Percentiles rank a stretch among this genome's conserved stretches.
Evolutionary conservation across 1,284 basidiomycete genomes (phyloP).

Genomic region (Wolfiporia cocos): DNA sequence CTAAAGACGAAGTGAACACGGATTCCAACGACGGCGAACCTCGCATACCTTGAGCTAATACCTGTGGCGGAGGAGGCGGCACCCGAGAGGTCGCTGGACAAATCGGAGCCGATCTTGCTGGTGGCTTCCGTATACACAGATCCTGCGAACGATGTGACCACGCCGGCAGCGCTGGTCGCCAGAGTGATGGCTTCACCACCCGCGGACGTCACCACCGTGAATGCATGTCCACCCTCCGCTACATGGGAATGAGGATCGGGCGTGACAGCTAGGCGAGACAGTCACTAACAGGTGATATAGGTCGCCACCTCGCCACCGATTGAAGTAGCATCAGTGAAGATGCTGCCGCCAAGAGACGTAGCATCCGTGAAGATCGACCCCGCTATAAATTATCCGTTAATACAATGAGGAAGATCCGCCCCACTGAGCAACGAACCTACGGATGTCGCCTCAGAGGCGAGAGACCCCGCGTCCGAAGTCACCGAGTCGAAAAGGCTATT

Average conservation of each 20-base stretch:
- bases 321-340: slow-evolving; percentile 19
- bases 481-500: slow-evolving; percentile 21
- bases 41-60: background rate
- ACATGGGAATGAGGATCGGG: slow-evolving; percentile 1
- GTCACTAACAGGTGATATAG: slow-evolving; percentile 43
- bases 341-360: slow-evolving; percentile 13
- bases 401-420: too few species aligned
- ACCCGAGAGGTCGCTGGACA: slow-evolving; percentile 7
- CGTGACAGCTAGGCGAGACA: background rate
- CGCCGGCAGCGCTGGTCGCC: slow-evolving; percentile 37
- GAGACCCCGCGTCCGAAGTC: slow-evolving; percentile 25
- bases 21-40: background rate
- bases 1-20: background rate
- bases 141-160: slow-evolving; percentile 45
- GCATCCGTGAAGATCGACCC: slow-evolving; percentile 1
- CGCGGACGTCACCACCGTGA: slow-evolving; percentile 36
- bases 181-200: slow-evolving; percentile 52
- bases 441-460: slow-evolving; percentile 11
- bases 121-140: slow-evolving; percentile 35
- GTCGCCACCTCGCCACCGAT: slow-evolving; percentile 28
- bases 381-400: slow-evolving; percentile 23
- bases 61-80: slow-evolving; percentile 25
- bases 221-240: slow-evolving; percentile 38
- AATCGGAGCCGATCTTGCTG: background rate
- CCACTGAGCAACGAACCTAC: too few species aligned